A percentile compares a stretch with the other conserved stretches of the same genome.
phyloP scores from a whole-genome alignment of 2,329 filamentous ascomycete genomes.

The Pochonia chlamydosporia region DNA sequence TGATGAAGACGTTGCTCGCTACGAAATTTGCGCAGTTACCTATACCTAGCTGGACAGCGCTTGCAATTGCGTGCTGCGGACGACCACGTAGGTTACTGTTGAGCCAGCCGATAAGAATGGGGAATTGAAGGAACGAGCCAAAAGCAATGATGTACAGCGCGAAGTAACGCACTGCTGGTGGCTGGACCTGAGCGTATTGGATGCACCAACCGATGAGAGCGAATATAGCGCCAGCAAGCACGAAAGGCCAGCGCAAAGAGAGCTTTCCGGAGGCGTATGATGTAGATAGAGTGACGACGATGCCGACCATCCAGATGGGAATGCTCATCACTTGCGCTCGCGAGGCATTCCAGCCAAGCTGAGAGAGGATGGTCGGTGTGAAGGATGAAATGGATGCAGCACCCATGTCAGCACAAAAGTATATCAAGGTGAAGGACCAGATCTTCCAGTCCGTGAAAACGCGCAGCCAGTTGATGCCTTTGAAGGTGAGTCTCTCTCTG shows the following conservation, averaged over 20 bases:
- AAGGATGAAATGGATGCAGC: slow-evolving; percentile 44
- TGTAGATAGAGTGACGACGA: slow-evolving; percentile 11
- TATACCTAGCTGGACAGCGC: slow-evolving; percentile 34
- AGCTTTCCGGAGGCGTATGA: slow-evolving; percentile 9
- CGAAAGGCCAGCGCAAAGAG: slow-evolving; percentile 7
- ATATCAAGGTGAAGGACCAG: slow-evolving; percentile 37
- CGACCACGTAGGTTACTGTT: slow-evolving; percentile 35
- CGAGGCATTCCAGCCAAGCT: slow-evolving; percentile 36
- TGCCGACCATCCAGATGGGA: slow-evolving; percentile 20
- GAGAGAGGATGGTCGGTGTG: slow-evolving; percentile 41
- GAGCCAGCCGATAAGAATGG: slow-evolving; percentile 23
- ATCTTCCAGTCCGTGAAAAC: slow-evolving; percentile 27
- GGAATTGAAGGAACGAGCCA: slow-evolving; percentile 10
- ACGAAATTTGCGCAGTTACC: slow-evolving; percentile 40
- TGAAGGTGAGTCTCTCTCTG: slow-evolving; percentile 37
- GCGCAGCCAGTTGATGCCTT: slow-evolving; percentile 37
- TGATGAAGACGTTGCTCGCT: slow-evolving; percentile 34
- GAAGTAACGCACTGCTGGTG: slow-evolving; percentile 9
- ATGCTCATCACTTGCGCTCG: slow-evolving; percentile 39
- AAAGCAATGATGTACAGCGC: slow-evolving; percentile 11
- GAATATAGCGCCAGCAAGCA: slow-evolving; percentile 5
- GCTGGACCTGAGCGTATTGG: slow-evolving; percentile 8
- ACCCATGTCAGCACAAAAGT: slow-evolving; percentile 40
- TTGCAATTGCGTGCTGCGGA: slow-evolving; percentile 32
- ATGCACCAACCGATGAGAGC: slow-evolving; percentile 9